phyloP scores from a whole-genome alignment of 139 green algal genomes.

The Dunaliella primolecta region DNA sequence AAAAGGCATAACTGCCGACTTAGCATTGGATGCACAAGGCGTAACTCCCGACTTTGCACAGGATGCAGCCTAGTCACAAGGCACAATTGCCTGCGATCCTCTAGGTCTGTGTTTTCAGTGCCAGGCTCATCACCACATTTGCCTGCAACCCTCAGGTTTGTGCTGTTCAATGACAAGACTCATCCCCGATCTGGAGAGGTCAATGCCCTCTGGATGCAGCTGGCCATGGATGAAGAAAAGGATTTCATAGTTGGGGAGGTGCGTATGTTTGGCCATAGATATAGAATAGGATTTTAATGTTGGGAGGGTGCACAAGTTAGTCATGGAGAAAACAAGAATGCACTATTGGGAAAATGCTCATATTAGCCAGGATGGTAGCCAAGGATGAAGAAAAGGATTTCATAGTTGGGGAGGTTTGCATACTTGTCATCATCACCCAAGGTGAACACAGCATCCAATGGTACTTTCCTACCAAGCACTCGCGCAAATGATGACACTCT shows the following conservation, averaged over 20 bases:
- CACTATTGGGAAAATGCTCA: too few relatives aligned
- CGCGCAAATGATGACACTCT: background rate
- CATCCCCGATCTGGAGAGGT: background rate
- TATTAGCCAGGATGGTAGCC: background rate
- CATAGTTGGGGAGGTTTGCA: background rate
- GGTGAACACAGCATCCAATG: too few relatives aligned
- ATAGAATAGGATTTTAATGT: background rate
- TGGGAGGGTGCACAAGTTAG: background rate
- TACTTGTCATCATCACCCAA: too few relatives aligned
- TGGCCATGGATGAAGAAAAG: constrained; percentile 3
- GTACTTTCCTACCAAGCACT: too few relatives aligned
- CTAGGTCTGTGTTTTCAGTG: too few relatives aligned
- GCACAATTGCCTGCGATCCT: too few relatives aligned
- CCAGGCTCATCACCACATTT: too few relatives aligned
- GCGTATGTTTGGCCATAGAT: background rate
- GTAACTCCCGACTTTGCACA: too few relatives aligned
- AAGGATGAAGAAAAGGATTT: background rate
- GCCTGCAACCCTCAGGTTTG: background rate
- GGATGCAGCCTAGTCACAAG: too few relatives aligned
- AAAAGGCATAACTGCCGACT: too few relatives aligned
- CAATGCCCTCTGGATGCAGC: background rate
- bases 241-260: background rate
- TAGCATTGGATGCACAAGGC: too few relatives aligned
- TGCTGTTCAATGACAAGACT: constrained; percentile 1
- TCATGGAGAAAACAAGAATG: too few relatives aligned